phyloP scores from a whole-genome alignment of 2,329 filamentous ascomycete genomes.

The Xylariaceae sp. region DNA sequence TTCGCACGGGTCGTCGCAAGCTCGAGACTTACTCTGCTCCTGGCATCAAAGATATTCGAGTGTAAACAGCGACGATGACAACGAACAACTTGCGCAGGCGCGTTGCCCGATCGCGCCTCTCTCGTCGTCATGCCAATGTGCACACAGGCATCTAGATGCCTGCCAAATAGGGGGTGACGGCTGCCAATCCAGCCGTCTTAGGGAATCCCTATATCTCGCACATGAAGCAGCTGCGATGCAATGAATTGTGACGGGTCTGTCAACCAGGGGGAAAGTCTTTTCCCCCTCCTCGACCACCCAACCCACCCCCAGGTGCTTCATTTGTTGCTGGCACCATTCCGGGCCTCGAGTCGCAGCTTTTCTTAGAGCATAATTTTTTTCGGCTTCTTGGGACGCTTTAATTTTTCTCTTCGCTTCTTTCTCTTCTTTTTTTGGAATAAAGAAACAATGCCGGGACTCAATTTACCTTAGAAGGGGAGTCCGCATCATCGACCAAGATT shows the following conservation, averaged over 20 bases:
- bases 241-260: neutral
- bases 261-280: constrained; percentile 14
- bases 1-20: constrained; percentile 76
- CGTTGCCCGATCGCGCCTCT: neutral
- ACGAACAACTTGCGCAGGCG: neutral
- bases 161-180: neutral
- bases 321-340: constrained; percentile 17
- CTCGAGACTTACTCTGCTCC: constrained; percentile 76
- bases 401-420: neutral
- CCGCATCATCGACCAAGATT: constrained; percentile 35
- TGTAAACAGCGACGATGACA: neutral
- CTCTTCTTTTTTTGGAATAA: constrained; percentile 32
- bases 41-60: constrained; percentile 69
- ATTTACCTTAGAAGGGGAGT: constrained; percentile 41
- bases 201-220: neutral
- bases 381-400: constrained; percentile 27
- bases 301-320: constrained; percentile 5
- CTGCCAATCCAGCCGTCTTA: neutral
- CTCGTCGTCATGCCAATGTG: neutral
- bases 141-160: neutral
- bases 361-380: constrained; percentile 29
- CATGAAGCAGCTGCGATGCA: constrained; percentile 3
- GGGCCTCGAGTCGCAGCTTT: constrained; percentile 21
- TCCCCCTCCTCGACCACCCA: neutral
- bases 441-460: constrained; percentile 39